Base-by-base conservation (phyloP, 1,284 basidiomycete species). In the Irpex sp. region DNA sequence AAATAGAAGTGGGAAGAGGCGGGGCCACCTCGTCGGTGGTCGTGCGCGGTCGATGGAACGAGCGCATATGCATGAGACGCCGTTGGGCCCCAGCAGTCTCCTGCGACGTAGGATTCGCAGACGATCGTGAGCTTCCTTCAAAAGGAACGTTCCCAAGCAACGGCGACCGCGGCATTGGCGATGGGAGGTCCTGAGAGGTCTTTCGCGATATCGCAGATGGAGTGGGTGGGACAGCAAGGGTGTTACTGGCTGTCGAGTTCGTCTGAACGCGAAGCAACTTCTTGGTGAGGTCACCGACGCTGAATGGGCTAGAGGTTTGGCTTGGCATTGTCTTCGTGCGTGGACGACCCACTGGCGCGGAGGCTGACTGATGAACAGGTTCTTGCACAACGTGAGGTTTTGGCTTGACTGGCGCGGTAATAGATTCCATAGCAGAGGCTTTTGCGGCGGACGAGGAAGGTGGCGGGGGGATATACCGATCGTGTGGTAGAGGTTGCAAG, bases 251-350 rank as follows among this genome's bases (percentile, higher is more conserved):
- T 19, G 49, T 19, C 14, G 39, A 45, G 39, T 45, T 45, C 42
- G 68, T 60, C 61, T 87, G 82, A 42, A 87, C 77, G 60, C 73
- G 80, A 60, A 81, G 74, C 59, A 91, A 73, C 68, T 83, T 85
- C 69, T 74, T 78, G 8, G 82, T 78, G 62, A 90, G 74, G 61
- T 87, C 87, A 33, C 86, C 84, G 5, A 79, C 73, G 3, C 81
- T 76, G 63, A 88, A 80, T 1, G 78, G 73, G 58, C 72, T 75
- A 18, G 68, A 60, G 14, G 74, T 64, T 62, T 69, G 74, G 62
- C 78, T 75, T 47, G 82, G 79, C 51, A 83, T 66, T 4, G 82
- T 83, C 68, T 76, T 75, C 2, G 80, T 81, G 56, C 82, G 76
- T 47, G 77, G 72, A 5, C 82, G 77, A 54, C 66, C 68, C 16